Conservation (phyloP, 2,329 filamentous ascomycete species). For the Talaromyces sp. region DNA sequence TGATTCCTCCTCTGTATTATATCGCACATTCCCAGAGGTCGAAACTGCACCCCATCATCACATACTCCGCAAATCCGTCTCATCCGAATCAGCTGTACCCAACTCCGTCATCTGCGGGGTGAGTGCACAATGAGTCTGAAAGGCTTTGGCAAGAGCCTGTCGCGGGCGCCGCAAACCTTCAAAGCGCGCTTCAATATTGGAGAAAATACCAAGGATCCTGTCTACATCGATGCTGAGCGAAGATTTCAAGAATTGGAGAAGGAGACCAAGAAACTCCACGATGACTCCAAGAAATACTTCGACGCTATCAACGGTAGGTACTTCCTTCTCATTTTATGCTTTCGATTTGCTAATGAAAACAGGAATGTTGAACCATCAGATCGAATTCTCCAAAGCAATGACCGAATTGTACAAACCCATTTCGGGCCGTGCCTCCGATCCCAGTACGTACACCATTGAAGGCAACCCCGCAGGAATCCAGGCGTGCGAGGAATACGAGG, state of each 20-base stretch:
- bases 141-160: conserved; percentile 87
- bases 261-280: conserved; percentile 94
- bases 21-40: neutral
- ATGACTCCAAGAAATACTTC: conserved; percentile 97
- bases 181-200: conserved; percentile 92
- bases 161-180: conserved; percentile 86
- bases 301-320: conserved; percentile 81
- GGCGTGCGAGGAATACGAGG: conserved; percentile 95
- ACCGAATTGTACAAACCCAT: conserved; percentile 98
- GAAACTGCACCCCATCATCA: neutral
- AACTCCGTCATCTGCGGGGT: conserved; percentile 20
- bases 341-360: neutral
- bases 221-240: conserved; percentile 92
- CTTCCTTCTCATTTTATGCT: neutral
- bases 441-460: conserved; percentile 74
- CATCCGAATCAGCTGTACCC: conserved; percentile 4
- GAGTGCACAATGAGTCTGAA: conserved; percentile 80
- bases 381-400: conserved; percentile 95
- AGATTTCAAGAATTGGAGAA: conserved; percentile 90
- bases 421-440: conserved; percentile 91
- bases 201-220: conserved; percentile 89
- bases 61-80: conserved; percentile 2
- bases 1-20: neutral
- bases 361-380: conserved; percentile 95
- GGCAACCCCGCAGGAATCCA: conserved; percentile 90